phyloP scores from a whole-genome alignment of 192 early-diverging fungal species.

The Backusella parvicylindrica region DNA sequence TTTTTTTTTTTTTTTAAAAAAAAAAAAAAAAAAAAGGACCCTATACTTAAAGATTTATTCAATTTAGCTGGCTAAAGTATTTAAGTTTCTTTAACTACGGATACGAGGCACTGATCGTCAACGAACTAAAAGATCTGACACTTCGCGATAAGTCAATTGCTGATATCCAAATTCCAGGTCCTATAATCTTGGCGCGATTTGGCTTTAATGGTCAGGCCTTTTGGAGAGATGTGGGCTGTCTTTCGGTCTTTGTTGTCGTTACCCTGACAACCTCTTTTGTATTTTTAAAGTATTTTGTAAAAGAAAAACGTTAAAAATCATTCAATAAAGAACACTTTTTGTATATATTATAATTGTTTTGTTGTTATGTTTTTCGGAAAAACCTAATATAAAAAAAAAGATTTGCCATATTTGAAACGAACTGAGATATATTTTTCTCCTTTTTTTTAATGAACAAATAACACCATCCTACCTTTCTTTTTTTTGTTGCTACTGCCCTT shows the following conservation, averaged over 20 bases:
- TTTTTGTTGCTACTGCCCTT: background rate
- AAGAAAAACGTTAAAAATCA: slow-evolving; percentile 20
- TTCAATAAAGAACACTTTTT: background rate
- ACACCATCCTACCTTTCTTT: background rate
- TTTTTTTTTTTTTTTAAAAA: background rate
- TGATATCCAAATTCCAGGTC: slow-evolving; percentile 36
- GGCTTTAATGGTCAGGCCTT: slow-evolving; percentile 37
- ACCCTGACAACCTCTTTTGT: slow-evolving; percentile 17
- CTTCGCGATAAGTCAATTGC: slow-evolving; percentile 31
- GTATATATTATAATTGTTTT: background rate
- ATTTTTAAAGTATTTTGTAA: slow-evolving; percentile 32
- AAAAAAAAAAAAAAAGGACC: background rate
- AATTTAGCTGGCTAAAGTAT: slow-evolving; percentile 62
- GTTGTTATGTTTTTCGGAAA: background rate
- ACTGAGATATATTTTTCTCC: background rate
- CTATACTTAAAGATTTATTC: background rate
- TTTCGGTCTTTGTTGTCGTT: slow-evolving; percentile 9
- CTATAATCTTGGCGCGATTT: slow-evolving; percentile 33
- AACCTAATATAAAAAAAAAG: background rate
- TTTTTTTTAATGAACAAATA: background rate
- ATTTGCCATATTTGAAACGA: background rate
- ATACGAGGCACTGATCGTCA: slow-evolving; percentile 71
- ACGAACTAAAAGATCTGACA: slow-evolving; percentile 45
- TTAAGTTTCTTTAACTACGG: slow-evolving; percentile 70
- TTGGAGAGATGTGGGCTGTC: slow-evolving; percentile 23